phyloP scores from a whole-genome alignment of 805 yeast genomes.

The Monosporozyma servazzii region DNA sequence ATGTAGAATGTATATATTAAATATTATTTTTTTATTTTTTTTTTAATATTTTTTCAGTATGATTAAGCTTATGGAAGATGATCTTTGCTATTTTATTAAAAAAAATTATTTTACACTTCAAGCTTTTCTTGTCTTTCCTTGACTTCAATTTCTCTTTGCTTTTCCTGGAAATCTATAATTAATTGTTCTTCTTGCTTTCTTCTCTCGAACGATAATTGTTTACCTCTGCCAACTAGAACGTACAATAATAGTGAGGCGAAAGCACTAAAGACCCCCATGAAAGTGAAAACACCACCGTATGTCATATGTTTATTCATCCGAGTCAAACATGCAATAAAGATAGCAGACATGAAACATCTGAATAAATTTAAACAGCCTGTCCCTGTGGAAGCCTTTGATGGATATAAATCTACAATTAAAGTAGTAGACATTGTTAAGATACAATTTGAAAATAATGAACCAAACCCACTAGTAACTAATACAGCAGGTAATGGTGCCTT shows the following conservation, averaged over 20 bases:
- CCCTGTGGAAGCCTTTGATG: constrained; percentile 62
- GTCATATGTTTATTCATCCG: constrained; percentile 50
- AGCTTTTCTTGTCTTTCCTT: background rate
- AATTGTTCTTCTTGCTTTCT: constrained; percentile 2
- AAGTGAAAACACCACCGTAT: constrained; percentile 68
- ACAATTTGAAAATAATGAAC: constrained; percentile 51
- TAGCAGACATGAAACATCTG: constrained; percentile 66
- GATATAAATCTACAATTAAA: constrained; percentile 66
- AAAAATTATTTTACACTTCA: background rate
- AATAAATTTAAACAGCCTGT: constrained; percentile 63
- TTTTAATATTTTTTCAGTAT: too few relatives aligned
- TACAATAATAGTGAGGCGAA: background rate
- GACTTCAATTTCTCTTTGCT: background rate
- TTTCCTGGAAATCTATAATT: background rate
- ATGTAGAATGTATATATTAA: too few relatives aligned
- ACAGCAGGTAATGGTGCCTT: constrained; percentile 44
- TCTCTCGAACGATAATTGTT: constrained; percentile 2
- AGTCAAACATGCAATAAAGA: constrained; percentile 56
- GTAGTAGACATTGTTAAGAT: constrained; percentile 53
- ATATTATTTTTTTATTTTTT: too few relatives aligned
- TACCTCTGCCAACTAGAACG: constrained; percentile 1
- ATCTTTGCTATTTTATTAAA: background rate
- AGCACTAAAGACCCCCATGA: constrained; percentile 47
- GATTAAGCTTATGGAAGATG: too few relatives aligned
- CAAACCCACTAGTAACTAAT: constrained; percentile 46